These are phyloP conservation scores for Rhododendron williamsianum DNA, from an alignment of 148 eudicot genomes.

Conservation along the genomic window DNA sequence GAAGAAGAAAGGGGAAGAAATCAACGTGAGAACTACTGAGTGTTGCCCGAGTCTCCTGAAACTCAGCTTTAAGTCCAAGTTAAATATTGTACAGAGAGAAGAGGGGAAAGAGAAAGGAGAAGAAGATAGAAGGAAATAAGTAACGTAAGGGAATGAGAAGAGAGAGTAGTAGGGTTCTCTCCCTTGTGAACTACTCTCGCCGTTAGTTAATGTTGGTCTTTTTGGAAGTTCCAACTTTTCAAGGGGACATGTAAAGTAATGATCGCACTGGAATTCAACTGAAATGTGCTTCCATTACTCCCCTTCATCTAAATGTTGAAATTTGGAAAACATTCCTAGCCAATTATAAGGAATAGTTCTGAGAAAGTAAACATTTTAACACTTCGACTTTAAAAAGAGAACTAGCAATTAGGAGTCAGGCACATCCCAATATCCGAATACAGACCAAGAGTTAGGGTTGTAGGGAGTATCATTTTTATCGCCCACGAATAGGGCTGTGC, in stretches of 20 bases:
- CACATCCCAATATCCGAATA: too few species aligned
- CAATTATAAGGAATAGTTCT: too few species aligned
- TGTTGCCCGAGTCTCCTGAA: neutral
- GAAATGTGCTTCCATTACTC: too few species aligned
- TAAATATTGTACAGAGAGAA: neutral
- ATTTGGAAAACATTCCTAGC: too few species aligned
- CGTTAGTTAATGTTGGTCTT: neutral
- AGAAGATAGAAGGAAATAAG: neutral
- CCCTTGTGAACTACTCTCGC: neutral
- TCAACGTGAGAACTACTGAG: neutral
- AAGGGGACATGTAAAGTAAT: neutral
- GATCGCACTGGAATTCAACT: neutral
- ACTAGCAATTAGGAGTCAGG: too few species aligned
- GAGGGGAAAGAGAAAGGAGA: neutral
- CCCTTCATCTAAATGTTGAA: too few species aligned
- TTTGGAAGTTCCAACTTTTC: neutral
- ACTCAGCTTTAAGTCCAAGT: neutral
- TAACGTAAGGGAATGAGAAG: neutral
- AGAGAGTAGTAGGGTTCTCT: neutral
- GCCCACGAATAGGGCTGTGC: too few species aligned
- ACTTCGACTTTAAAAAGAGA: too few species aligned
- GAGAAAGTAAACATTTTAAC: too few species aligned
- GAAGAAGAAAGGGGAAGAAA: neutral
- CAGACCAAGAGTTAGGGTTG: too few species aligned
- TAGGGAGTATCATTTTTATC: too few species aligned